Evolutionary conservation across 306 rosid genomes (phyloP).

Genomic region (Sphenostylis stenocarpa): DNA sequence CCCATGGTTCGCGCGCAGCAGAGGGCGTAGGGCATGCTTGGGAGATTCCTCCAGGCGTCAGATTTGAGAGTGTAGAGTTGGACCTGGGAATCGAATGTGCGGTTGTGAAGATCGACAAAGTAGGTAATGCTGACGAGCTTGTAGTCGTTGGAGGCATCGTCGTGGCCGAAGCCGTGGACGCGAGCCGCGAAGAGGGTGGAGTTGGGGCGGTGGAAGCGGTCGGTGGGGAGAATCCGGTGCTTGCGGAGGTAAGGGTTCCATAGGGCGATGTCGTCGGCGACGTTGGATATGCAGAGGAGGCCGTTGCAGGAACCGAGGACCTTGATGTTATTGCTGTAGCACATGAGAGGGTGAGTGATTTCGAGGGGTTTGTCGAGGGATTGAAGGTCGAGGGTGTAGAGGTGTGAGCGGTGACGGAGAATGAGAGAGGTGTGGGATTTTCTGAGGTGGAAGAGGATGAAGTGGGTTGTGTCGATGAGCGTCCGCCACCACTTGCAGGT

Average conservation of each 20-base stretch:
- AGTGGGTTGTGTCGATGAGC: slow-evolving; percentile 54
- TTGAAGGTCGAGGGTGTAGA: slow-evolving; percentile 30
- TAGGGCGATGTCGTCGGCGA: slow-evolving; percentile 67
- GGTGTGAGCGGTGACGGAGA: slow-evolving; percentile 49
- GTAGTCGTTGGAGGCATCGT: slow-evolving; percentile 42
- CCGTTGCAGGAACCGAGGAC: slow-evolving; percentile 64
- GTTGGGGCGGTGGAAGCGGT: slow-evolving; percentile 3
- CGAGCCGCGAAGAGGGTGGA: slow-evolving; percentile 33
- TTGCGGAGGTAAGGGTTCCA: slow-evolving; percentile 68
- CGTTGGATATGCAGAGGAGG: slow-evolving; percentile 63
- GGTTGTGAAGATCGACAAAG: slow-evolving; percentile 39
- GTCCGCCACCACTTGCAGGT: slow-evolving; percentile 53
- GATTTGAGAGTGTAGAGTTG: slow-evolving; percentile 52
- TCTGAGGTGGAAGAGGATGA: slow-evolving; percentile 45
- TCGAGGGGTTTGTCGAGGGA: slow-evolving; percentile 31
- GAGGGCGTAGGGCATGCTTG: slow-evolving; percentile 56
- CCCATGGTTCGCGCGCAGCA: slow-evolving; percentile 64
- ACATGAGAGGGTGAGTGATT: slow-evolving; percentile 73
- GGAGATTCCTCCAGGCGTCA: slow-evolving; percentile 52
- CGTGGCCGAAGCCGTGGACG: slow-evolving; percentile 67
- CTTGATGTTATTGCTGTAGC: slow-evolving; percentile 59
- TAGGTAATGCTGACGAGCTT: slow-evolving; percentile 66
- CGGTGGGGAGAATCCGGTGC: slow-evolving; percentile 50
- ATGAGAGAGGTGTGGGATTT: slow-evolving; percentile 43
- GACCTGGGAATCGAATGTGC: slow-evolving; percentile 44